These are phyloP conservation scores for Cryptosporidium parvum DNA, from an alignment of 169 alveolate genomes.

Conservation along the genomic window DNA sequence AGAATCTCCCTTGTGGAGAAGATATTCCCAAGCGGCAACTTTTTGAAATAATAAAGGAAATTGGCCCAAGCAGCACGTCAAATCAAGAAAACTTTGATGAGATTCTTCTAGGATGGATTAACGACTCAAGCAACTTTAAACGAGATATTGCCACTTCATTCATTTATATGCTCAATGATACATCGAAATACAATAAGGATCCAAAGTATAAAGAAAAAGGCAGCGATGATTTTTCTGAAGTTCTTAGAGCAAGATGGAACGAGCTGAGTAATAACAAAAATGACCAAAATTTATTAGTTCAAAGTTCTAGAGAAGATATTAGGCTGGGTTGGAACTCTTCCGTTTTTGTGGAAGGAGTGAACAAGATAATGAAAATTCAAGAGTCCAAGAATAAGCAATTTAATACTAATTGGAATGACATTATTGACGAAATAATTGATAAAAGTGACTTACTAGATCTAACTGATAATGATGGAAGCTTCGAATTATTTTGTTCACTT, in stretches of 20 bases:
- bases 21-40: not conserved
- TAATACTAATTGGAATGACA: slow-evolving; percentile 16
- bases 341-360: slow-evolving; percentile 59
- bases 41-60: slow-evolving; percentile 1
- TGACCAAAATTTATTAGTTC: slow-evolving; percentile 19
- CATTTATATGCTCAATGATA: slow-evolving; percentile 50
- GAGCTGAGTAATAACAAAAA: slow-evolving; percentile 32
- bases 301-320: not conserved
- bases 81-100: slow-evolving; percentile 23
- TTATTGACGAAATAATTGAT: slow-evolving; percentile 15
- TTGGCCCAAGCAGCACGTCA: slow-evolving; percentile 69
- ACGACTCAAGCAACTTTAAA: slow-evolving; percentile 1
- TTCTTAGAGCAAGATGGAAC: slow-evolving; percentile 69
- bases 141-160: slow-evolving; percentile 29
- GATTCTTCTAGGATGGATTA: slow-evolving; percentile 16
- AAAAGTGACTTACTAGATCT: slow-evolving; percentile 13
- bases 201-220: not conserved
- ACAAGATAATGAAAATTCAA: slow-evolving; percentile 6
- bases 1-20: slow-evolving; percentile 41
- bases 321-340: slow-evolving; percentile 55
- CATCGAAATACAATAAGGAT: slow-evolving; percentile 21
- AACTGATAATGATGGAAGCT: slow-evolving; percentile 59
- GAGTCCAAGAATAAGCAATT: not conserved
- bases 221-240: slow-evolving; percentile 41
- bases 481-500: slow-evolving; percentile 55